These are phyloP conservation scores for Cucumis hystrix DNA, from an alignment of 306 rosid species.

Conservation along the genomic window DNA sequence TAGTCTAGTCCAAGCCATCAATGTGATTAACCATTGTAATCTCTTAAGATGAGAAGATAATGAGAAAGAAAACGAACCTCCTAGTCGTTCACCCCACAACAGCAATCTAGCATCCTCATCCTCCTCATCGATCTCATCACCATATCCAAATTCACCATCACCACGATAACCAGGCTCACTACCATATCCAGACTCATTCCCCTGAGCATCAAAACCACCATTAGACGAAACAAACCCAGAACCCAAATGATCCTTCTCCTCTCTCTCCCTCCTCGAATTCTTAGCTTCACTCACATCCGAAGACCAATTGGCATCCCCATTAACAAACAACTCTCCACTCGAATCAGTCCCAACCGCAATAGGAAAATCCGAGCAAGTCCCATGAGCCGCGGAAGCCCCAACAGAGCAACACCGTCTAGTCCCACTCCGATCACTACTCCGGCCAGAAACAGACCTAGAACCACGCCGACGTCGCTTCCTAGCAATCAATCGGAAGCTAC, in stretches of 20 bases:
- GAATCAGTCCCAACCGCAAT: slow-evolving; percentile 88
- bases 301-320: slow-evolving; percentile 81
- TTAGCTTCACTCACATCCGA: slow-evolving; percentile 89
- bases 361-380: slow-evolving; percentile 94
- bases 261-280: slow-evolving; percentile 65
- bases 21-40: neutral
- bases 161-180: slow-evolving; percentile 99
- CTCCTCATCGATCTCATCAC: slow-evolving; percentile 92
- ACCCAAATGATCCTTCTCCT: slow-evolving; percentile 63
- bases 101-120: slow-evolving; percentile 66
- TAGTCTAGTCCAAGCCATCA: too few relatives aligned
- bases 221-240: slow-evolving; percentile 41
- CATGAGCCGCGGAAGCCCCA: slow-evolving; percentile 83
- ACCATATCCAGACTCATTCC: slow-evolving; percentile 84
- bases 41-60: neutral
- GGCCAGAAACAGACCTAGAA: slow-evolving; percentile 88
- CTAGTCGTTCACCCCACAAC: slow-evolving; percentile 65
- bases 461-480: slow-evolving; percentile 79
- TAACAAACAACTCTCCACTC: slow-evolving; percentile 83
- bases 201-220: slow-evolving; percentile 64
- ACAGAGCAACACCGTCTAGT: slow-evolving; percentile 82
- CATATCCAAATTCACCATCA: slow-evolving; percentile 94
- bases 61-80: slow-evolving; percentile 29
- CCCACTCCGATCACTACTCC: slow-evolving; percentile 95
- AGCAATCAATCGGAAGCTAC: slow-evolving; percentile 41